Evolutionary conservation across 2,329 filamentous ascomycete species (phyloP).

Genomic region (Alternaria metachromatica): DNA sequence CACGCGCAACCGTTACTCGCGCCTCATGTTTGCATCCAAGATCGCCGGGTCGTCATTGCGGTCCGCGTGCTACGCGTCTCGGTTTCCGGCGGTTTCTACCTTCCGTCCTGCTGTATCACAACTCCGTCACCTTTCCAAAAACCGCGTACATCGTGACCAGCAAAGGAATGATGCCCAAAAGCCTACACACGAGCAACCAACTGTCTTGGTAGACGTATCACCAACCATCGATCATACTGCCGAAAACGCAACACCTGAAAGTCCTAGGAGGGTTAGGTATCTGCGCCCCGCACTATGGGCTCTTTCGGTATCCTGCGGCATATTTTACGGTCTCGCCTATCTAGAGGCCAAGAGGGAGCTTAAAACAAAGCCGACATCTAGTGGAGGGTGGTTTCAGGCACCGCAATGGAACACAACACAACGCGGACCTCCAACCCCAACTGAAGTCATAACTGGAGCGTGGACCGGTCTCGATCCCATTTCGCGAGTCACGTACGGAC

Average conservation of each 20-base stretch:
- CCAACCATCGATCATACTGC: background rate
- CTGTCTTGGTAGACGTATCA: slow-evolving; percentile 8
- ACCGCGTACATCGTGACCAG: slow-evolving; percentile 9
- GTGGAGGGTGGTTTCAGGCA: slow-evolving; percentile 21
- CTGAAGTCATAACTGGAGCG: slow-evolving; percentile 31
- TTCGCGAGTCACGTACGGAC: slow-evolving; percentile 33
- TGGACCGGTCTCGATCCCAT: slow-evolving; percentile 37
- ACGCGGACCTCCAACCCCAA: slow-evolving; percentile 31
- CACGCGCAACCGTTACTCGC: background rate
- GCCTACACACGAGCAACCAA: slow-evolving; percentile 8
- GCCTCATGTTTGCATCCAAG: slow-evolving; percentile 15
- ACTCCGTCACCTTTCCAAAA: slow-evolving; percentile 5
- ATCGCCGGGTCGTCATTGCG: slow-evolving; percentile 8
- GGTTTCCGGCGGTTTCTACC: background rate
- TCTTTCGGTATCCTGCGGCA: slow-evolving; percentile 32
- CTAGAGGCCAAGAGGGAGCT: slow-evolving; percentile 37
- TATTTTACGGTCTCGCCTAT: slow-evolving; percentile 38
- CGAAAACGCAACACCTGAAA: slow-evolving; percentile 3
- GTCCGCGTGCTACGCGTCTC: background rate
- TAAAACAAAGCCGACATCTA: slow-evolving; percentile 17
- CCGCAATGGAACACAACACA: slow-evolving; percentile 23
- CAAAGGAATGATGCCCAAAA: slow-evolving; percentile 5
- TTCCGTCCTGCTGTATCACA: slow-evolving; percentile 1
- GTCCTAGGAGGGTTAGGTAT: slow-evolving; percentile 29
- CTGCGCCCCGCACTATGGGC: slow-evolving; percentile 41